Evolutionary conservation across 495 filamentous ascomycete genomes (phyloP), one percentile per base, ranked within the genome.

Genomic region (Jackrogersella multiformis): DNA sequence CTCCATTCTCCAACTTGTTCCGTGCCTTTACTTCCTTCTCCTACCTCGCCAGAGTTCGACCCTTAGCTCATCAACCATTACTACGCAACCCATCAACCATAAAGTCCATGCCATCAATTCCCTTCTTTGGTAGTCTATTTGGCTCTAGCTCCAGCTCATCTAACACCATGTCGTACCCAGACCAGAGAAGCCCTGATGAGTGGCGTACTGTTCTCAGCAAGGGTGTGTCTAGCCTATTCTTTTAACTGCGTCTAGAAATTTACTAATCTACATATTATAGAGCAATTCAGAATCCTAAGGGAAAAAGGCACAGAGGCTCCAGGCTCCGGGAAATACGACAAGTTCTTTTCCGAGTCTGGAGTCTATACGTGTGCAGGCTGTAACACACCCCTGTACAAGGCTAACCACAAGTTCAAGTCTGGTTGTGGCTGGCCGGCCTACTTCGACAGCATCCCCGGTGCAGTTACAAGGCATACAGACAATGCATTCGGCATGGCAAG

Each of bases 391-490:
- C 88, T 99, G 10, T 99, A 99, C 82, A 90, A 84, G 70, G 92
- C 94, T 8, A 83, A 80, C 58, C 92, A 95, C 78, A 99, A 99
- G 74, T 99, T 99, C 83, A 91, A 92, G 74, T 94, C 91, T 30
- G 93, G 93, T 26, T 99, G 95, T 78, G 95, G 95, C 49, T 99
- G 95, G 95, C 95, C 95, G 0, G 95, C 95, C 8, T 99, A 97
- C 76, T 99, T 93, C 64, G 95, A 99, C 76, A 92, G 88, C 48
- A 86, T 97, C 48, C 93, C 94, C 0, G 94, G 93, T 0, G 95
- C 94, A 0, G 92, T 99, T 35, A 90, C 82, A 26, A 80, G 93
- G 56, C 88, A 93, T 73, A 86, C 86, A 60, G 95, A 99, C 76
- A 80, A 76, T 53, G 80, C 87, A 0, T 86, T 91, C 56, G 95